A percentile compares a stretch with the other conserved stretches of the same genome.
Conservation (phyloP, 805 yeast species). For the Lachancea thermotolerans region DNA sequence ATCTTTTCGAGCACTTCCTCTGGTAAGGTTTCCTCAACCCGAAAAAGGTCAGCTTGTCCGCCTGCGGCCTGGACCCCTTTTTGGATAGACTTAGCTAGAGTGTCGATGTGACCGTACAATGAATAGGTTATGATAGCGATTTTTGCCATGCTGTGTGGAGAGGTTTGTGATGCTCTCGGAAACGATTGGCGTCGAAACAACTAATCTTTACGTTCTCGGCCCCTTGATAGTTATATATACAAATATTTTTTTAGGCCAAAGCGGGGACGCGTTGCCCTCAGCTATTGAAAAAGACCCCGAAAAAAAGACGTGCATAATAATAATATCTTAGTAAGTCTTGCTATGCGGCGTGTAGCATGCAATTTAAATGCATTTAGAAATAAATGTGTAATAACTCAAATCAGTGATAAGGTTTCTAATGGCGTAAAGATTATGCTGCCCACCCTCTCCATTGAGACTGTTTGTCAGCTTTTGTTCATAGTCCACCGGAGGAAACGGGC, state of each 20-base stretch:
- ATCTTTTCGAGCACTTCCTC: slow-evolving; percentile 48
- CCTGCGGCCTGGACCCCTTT: slow-evolving; percentile 69
- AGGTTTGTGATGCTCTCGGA: neutral
- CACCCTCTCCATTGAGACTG: no score
- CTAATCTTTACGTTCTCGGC: neutral
- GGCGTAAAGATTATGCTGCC: no score
- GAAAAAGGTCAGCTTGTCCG: slow-evolving; percentile 58
- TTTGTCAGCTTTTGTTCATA: no score
- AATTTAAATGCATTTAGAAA: neutral
- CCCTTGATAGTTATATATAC: neutral
- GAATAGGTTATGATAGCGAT: slow-evolving; percentile 60
- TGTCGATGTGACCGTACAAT: slow-evolving; percentile 66
- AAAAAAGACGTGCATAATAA: neutral
- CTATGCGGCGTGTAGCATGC: neutral
- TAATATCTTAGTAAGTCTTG: neutral
- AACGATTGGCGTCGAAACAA: no score
- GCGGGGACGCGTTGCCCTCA: neutral
- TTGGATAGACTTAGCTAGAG: slow-evolving; percentile 59
- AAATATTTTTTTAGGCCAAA: neutral
- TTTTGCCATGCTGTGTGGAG: slow-evolving; percentile 24
- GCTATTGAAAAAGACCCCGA: neutral
- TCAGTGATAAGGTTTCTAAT: no score
- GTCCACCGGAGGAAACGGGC: no score
- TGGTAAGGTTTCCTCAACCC: slow-evolving; percentile 69
- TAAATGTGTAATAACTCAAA: neutral